Evolutionary conservation across 805 yeast species (phyloP), one percentile per base, ranked within the genome.

Genomic region (Ogataea methylovora): DNA sequence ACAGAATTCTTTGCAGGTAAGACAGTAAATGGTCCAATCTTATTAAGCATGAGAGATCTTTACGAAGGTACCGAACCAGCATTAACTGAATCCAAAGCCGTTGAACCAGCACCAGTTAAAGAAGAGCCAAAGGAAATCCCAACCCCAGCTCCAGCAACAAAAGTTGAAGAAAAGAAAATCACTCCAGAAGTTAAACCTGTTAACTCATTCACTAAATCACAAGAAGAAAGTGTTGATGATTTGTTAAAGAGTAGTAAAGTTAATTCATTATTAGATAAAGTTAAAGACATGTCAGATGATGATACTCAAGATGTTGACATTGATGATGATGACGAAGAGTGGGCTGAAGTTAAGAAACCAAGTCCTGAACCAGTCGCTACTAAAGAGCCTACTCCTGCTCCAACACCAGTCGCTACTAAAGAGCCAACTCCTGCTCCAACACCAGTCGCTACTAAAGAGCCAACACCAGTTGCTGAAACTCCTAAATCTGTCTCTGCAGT

Each of bases 1-100:
- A 73, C 64, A 2, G 95, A 87, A 44, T 92, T 86, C 81, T 69
- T 78, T 37, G 59, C 59, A 15, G 97, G 97, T 24, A 79, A 85
- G 54, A 69, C 69, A 19, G 79, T 79, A n/a, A 76, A 76, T 39
- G 92, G 94, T 8, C 98, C 98, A 13, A 61, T 84, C 34, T 63
- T 90, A 43, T 63, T 85, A 45, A 72, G 79, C 24, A 73, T 94
- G 81, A 80, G 72, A 53, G 74, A 83, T 9, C 45, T 88, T 13
- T 90, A 73, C 54, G 90, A 87, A n/a, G 94, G 94, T 16, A 54
- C 73, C 4, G 72, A 67, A 24, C 70, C 79, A 12, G 54, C 64
- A 15, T 59, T 71, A 26, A 60, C 54, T 29, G 63, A 63, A 32
- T 57, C 73, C 2, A 55, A 68, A 14, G 41, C 48, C 17, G 46